Conservation (phyloP, 2,329 filamentous ascomycete genomes). For the Penicillium sp. region DNA sequence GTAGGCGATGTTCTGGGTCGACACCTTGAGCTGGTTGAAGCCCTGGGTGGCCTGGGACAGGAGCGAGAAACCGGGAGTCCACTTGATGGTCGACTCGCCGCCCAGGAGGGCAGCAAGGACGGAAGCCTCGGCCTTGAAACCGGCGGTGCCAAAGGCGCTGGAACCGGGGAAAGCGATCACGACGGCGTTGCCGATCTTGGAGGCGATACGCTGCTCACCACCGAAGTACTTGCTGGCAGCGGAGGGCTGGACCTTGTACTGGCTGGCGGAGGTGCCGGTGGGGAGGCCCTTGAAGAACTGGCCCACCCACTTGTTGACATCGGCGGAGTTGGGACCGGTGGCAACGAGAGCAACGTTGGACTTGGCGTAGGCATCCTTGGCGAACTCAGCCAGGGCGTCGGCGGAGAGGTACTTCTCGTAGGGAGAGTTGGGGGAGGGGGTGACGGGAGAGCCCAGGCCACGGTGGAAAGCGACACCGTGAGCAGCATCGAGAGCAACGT, state of each 20-base stretch:
- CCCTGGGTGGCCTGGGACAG: slow-evolving; percentile 76
- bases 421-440: slow-evolving; percentile 70
- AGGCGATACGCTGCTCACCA: slow-evolving; percentile 87
- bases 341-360: slow-evolving; percentile 88
- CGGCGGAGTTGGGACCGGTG: slow-evolving; percentile 76
- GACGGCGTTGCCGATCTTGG: slow-evolving; percentile 75
- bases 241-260: slow-evolving; percentile 59
- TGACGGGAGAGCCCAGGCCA: slow-evolving; percentile 79
- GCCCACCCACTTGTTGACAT: slow-evolving; percentile 84
- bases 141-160: slow-evolving; percentile 67
- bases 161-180: slow-evolving; percentile 93
- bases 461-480: slow-evolving; percentile 89
- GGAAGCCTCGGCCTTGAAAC: slow-evolving; percentile 85
- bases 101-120: slow-evolving; percentile 89
- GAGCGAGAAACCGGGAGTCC: slow-evolving; percentile 89
- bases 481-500: slow-evolving; percentile 80
- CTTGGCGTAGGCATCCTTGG: slow-evolving; percentile 80
- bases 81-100: slow-evolving; percentile 90
- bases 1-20: slow-evolving; percentile 80
- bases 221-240: slow-evolving; percentile 83
- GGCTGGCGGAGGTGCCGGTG: slow-evolving; percentile 50
- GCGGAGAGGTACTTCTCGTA: slow-evolving; percentile 75
- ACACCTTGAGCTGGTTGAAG: slow-evolving; percentile 66
- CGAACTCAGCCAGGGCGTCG: slow-evolving; percentile 72
- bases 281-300: slow-evolving; percentile 84